phyloP scores from a whole-genome alignment of 73 alveolate genomes.

The Durusdinium trenchii region DNA sequence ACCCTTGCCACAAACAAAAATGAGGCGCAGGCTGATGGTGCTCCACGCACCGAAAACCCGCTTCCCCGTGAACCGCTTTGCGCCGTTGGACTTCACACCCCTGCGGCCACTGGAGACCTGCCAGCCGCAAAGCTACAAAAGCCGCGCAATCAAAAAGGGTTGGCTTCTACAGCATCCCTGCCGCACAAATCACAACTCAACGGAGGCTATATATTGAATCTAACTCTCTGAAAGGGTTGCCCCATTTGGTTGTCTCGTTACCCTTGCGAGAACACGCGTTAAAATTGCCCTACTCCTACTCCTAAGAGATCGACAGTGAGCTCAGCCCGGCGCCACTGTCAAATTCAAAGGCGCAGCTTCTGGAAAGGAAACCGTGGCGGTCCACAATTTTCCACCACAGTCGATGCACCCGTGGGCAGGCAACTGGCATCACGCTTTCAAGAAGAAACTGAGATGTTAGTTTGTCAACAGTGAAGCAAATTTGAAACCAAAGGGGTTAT shows the following conservation, averaged over 20 bases:
- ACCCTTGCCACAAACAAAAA: too few species aligned
- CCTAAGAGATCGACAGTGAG: too few species aligned
- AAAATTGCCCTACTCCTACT: background rate
- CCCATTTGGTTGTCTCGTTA: background rate
- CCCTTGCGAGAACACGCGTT: background rate
- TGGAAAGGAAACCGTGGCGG: background rate
- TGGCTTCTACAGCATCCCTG: too few species aligned
- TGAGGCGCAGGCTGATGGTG: background rate
- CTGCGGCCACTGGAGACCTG: background rate
- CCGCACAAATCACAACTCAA: too few species aligned
- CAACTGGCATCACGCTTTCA: too few species aligned
- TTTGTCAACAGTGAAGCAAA: too few species aligned
- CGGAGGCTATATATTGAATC: too few species aligned
- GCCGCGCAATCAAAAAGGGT: too few species aligned
- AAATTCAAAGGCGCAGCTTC: background rate
- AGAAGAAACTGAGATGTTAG: too few species aligned
- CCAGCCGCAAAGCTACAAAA: too few species aligned
- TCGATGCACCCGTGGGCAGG: conserved; percentile 1
- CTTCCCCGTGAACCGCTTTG: background rate
- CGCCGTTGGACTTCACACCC: background rate
- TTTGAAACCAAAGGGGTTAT: too few species aligned
- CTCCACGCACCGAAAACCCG: background rate
- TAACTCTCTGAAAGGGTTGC: background rate
- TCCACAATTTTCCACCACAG: background rate
- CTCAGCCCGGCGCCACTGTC: background rate